Base-by-base conservation (phyloP, 2,329 filamentous ascomycete species). In the Diaporthe destruens region DNA sequence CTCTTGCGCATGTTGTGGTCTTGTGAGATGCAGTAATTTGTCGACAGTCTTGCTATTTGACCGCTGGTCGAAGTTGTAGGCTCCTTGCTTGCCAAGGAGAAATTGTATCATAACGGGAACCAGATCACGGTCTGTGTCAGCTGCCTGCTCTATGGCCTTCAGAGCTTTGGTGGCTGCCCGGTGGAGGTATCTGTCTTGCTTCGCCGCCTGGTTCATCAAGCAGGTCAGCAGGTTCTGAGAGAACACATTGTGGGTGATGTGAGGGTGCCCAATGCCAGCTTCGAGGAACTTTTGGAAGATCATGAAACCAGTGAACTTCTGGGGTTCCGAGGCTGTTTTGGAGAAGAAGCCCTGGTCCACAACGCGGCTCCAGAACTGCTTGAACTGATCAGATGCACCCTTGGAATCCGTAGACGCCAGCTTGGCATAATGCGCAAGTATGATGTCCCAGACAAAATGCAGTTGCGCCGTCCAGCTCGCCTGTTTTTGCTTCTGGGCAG, bases 301-400 rank as follows among this genome's bases (percentile, higher is more conserved):
- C 78, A 95, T 90, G 82, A 98, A 96, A 0, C 96, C 96, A 81
- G 94, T 95, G 78, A 94, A 94, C 82, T 98, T 98, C 71, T 97
- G 93, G 77, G 95, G 94, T 55, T 95, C 91, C 1, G 95, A 97
- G 9, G 95, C 92, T 14, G 89, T 90, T 71, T 92, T 90, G 7
- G 94, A 92, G 80, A 98, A 98, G 4, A 98, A 87, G 11, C 93
- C 92, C 79, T 96, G 93, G 81, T 98, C 95, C 73, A 98, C 92
- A 71, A 94, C 91, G 56, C 94, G 91, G 53, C 89, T 90, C 95
- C 96, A 98, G 80, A 98, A 97, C 59, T 93, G 89, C 61, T 87
- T 86, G 79, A 98, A 95, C 18, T 86, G 83, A 29, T 87, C 81
- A 42, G 81, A 80, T 0, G 79, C 78, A 23, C 81, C 77, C 23